Evolutionary conservation across 768 basidiomycete species (phyloP), one percentile per base, ranked within the genome.

Genomic region (Russula ochroleuca): DNA sequence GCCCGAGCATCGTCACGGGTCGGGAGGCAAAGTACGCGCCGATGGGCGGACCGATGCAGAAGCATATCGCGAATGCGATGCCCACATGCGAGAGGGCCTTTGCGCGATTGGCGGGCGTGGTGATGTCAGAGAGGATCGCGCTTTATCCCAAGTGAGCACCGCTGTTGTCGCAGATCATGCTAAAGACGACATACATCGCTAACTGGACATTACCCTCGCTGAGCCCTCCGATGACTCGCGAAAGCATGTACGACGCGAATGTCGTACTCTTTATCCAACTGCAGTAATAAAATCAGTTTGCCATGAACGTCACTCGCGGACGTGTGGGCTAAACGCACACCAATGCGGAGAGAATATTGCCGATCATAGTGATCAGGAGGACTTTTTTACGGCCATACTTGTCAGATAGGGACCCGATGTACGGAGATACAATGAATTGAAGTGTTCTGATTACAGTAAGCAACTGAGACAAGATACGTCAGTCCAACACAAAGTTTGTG

Each of bases 161-260:
- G 31, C 31, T 5, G 17, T 19, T 15, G 21, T 28, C 28, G 28
- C 28, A 14, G 43, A 45, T 57, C n/a, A 33, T 14, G 25, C 9
- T 28, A 9, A 25, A n/a, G 35, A 40, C 37, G 28, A 81, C 88
- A 69, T 71, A 94, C 94, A 94, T 94, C 51, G 92, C 90, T 50
- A 99, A 79, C 72, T 99, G 96, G 13, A 98, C 96, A 71, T 99
- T 99, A 50, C 96, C 96, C 78, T 99, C 96, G 70, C 91, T 93
- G 10, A 98, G 78, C 4, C 96, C 96, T 11, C 95, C 95, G 40
- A 98, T 85, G 6, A 98, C 79, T 15, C 96, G 84, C 10, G 94
- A 94, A 28, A 95, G 82, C 79, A 94, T 80, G 72, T 92, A 98
- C 0, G 90, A 87, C 1, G 88, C 90, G 73, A 97, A 98, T 0